Evolutionary conservation across 2,329 filamentous ascomycete species (phyloP), one percentile per base, ranked within the genome.

Genomic region (Blastomyces parvus): DNA sequence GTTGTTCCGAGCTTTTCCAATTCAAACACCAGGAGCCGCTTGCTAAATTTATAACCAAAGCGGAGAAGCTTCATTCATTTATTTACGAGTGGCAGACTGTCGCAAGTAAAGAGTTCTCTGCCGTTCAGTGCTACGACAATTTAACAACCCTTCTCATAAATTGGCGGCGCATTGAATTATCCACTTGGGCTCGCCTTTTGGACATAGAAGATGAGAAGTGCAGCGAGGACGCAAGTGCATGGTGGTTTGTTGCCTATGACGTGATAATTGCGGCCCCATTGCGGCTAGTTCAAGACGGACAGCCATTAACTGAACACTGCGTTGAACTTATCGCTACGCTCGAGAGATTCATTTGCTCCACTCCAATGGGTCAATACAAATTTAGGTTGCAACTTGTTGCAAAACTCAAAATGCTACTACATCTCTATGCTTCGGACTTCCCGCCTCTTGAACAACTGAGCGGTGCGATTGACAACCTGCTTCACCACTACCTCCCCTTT

Each of bases 221-320:
- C 69, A 81, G 87, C 27, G 84, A 90, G 59, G 88, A 91, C 70
- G 91, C 93, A 2, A 87, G 86, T 69, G 88, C 88, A 19, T 99
- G 94, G 94, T 99, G 92, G 88, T 99, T 97, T 70, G 83, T 97
- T 64, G 91, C 93, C 0, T 99, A 97, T 70, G 91, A 97, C 74
- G 90, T 88, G 4, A 85, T 96, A 52, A 83, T 99, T 68, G 88
- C 86, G 2, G 88, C 87, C 11, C 88, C 92, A 0, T 80, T 90
- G 62, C 83, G 84, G 25, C 82, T 93, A 65, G 79, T 83, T 0
- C 81, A 85, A 63, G 81, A 83, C 30, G 81, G 80, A 0, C 76
- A 83, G 27, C 83, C 86, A 57, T 76, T 95, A 63, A 78, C 80
- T 44, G 74, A 78, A 19, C 90, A 96, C 72, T 82, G 85, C 0